A percentile compares a stretch with the other conserved stretches of the same genome.
These are phyloP conservation scores for Narthecium ossifragum DNA, from an alignment of 106 monocot genomes.

Conservation along the genomic window DNA sequence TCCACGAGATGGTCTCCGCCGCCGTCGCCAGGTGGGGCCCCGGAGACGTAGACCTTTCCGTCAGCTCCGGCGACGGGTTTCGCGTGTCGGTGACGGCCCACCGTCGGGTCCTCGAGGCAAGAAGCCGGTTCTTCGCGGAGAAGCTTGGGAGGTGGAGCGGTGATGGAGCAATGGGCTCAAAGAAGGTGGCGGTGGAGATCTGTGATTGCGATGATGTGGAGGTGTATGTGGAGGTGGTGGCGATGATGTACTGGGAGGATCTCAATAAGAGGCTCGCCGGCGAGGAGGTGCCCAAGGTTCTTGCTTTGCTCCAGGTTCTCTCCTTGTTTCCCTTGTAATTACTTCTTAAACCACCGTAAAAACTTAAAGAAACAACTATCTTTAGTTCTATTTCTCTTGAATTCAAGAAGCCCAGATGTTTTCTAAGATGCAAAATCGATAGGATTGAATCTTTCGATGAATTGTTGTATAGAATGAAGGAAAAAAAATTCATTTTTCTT, in stretches of 20 bases:
- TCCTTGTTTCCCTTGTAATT: background rate
- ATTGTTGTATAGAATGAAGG: background rate
- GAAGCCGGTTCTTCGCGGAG: slow-evolving; percentile 28
- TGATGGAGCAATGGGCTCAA: no score
- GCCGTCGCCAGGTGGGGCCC: slow-evolving; percentile 6
- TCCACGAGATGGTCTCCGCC: slow-evolving; percentile 6
- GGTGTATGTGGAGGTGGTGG: slow-evolving; percentile 54
- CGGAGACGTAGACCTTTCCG: slow-evolving; percentile 12
- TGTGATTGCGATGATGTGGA: slow-evolving; percentile 59
- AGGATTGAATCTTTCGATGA: background rate
- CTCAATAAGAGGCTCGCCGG: slow-evolving; percentile 22
- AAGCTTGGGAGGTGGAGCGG: slow-evolving; percentile 2
- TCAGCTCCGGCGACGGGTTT: slow-evolving; percentile 13
- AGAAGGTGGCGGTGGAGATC: slow-evolving; percentile 21
- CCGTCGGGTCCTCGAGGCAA: slow-evolving; percentile 8
- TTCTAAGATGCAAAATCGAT: no score
- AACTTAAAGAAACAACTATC: background rate
- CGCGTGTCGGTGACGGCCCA: slow-evolving; percentile 8
- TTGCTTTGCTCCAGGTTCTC: slow-evolving; percentile 55
- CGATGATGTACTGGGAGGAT: slow-evolving; percentile 56
- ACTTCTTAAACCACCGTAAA: background rate
- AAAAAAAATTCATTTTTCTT: background rate
- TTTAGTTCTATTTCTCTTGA: background rate
- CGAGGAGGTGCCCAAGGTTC: slow-evolving; percentile 22
- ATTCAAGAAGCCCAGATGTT: no score